Evolutionary conservation across 768 basidiomycete genomes (phyloP).

Genomic region (Asterophora lycoperdoides): DNA sequence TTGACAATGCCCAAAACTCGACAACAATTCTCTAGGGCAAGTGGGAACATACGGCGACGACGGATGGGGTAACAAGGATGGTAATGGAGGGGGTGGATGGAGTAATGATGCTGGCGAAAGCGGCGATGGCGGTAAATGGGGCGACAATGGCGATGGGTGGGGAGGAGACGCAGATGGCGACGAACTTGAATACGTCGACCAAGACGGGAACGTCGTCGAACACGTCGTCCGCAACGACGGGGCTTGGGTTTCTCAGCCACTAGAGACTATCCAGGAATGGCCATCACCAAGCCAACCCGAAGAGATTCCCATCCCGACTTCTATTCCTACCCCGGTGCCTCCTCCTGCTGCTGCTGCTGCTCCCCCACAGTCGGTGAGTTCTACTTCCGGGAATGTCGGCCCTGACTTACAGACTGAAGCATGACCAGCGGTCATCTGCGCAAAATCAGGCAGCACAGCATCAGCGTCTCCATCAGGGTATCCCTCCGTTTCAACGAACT

Average conservation of each 20-base stretch:
- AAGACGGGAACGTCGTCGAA: constrained; percentile 5
- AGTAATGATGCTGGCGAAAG: constrained; percentile 10
- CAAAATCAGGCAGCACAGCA: constrained; percentile 13
- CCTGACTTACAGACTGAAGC: constrained; percentile 5
- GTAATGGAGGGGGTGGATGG: background rate
- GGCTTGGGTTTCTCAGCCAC: constrained; percentile 2
- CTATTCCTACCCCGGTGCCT: constrained; percentile 5
- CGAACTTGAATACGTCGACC: constrained; percentile 3
- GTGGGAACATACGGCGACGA: constrained; percentile 8
- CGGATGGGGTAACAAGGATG: constrained; percentile 15
- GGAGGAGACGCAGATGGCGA: constrained; percentile 6
- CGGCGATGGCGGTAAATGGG: constrained; percentile 15
- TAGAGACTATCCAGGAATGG: constrained; percentile 12
- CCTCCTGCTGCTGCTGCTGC: constrained; percentile 12
- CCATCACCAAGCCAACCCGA: constrained; percentile 15
- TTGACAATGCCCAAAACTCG: background rate
- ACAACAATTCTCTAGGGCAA: background rate
- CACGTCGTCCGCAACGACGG: constrained; percentile 4
- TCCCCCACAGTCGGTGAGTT: constrained; percentile 6
- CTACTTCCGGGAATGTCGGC: constrained; percentile 6
- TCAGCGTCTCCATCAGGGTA: constrained; percentile 6
- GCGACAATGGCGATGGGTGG: constrained; percentile 23
- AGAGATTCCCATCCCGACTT: constrained; percentile 1
- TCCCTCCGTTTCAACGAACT: constrained; percentile 1
- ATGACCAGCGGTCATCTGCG: constrained; percentile 18